Evolutionary conservation across 106 monocot genomes (phyloP).

Genomic region (Vanilla planifolia): DNA sequence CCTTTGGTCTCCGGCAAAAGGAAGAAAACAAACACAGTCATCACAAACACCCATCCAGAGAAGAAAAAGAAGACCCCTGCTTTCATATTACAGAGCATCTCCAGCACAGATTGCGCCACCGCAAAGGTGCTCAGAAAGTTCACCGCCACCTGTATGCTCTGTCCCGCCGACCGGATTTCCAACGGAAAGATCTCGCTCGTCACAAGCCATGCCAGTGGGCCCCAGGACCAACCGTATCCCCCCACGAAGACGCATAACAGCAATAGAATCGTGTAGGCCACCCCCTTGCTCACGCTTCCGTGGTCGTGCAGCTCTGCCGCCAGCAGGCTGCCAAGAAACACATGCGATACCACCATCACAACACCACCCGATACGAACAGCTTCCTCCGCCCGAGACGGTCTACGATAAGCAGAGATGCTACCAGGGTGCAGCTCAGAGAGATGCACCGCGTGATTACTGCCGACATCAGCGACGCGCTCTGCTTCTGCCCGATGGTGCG

Average conservation of each 20-base stretch:
- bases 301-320: neutral
- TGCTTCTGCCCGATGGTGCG: constrained; percentile 11
- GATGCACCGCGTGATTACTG: constrained; percentile 6
- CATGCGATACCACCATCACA: neutral
- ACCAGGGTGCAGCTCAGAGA: constrained; percentile 7
- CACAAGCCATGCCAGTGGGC: constrained; percentile 50
- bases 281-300: neutral
- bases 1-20: constrained; percentile 62
- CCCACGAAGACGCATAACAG: constrained; percentile 37
- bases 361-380: neutral
- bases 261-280: constrained; percentile 16
- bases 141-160: constrained; percentile 33
- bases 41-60: constrained; percentile 33
- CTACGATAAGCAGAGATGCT: constrained; percentile 29
- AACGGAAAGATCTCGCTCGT: constrained; percentile 52
- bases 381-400: constrained; percentile 10
- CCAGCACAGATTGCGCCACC: constrained; percentile 40
- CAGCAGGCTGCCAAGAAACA: neutral
- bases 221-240: constrained; percentile 60
- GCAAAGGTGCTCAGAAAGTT: constrained; percentile 31
- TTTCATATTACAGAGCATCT: constrained; percentile 47
- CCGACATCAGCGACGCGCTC: constrained; percentile 11
- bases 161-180: constrained; percentile 54
- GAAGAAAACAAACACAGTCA: constrained; percentile 40
- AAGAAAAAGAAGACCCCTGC: constrained; percentile 36